phyloP scores from a whole-genome alignment of 768 basidiomycete genomes.

The Leucosporidium scottii region DNA sequence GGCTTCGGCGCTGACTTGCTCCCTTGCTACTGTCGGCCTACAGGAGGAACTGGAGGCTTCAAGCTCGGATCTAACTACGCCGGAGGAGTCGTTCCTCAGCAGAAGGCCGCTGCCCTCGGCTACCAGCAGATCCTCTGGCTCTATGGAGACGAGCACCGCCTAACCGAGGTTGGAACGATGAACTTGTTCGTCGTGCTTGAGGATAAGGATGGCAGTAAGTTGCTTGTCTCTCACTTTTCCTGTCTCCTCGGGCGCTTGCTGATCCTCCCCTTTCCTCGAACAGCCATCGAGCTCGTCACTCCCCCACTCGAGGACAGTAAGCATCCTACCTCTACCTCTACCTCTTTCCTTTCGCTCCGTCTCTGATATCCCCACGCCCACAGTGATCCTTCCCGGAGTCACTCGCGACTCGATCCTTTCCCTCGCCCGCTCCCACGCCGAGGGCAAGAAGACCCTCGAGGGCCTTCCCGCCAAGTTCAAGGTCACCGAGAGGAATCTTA shows the following conservation, averaged over 20 bases:
- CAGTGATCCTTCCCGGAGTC: constrained; percentile 76
- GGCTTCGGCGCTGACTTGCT: constrained; percentile 4
- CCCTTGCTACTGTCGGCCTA: constrained; percentile 36
- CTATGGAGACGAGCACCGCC: constrained; percentile 52
- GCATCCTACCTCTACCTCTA: too few relatives aligned
- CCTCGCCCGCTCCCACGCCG: constrained; percentile 60
- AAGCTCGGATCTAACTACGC: constrained; percentile 55
- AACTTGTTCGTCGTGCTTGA: constrained; percentile 67
- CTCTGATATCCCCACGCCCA: too few relatives aligned
- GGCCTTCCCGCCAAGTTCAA: constrained; percentile 48
- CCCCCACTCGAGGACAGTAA: constrained; percentile 68
- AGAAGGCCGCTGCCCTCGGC: constrained; percentile 57
- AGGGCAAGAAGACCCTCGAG: constrained; percentile 41
- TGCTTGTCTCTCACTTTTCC: neutral
- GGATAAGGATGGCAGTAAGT: constrained; percentile 51
- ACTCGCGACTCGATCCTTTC: constrained; percentile 77
- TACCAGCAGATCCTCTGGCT: constrained; percentile 77
- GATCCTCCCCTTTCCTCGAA: neutral
- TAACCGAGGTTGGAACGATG: constrained; percentile 61
- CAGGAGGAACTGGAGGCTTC: constrained; percentile 58
- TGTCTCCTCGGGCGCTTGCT: neutral
- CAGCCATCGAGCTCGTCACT: constrained; percentile 75
- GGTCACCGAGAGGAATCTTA: constrained; percentile 56
- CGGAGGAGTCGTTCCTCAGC: constrained; percentile 55
- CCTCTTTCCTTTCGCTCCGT: too few relatives aligned